phyloP scores from a whole-genome alignment of 2,329 filamentous ascomycete genomes.

The Aspergillus pseudonomiae region DNA sequence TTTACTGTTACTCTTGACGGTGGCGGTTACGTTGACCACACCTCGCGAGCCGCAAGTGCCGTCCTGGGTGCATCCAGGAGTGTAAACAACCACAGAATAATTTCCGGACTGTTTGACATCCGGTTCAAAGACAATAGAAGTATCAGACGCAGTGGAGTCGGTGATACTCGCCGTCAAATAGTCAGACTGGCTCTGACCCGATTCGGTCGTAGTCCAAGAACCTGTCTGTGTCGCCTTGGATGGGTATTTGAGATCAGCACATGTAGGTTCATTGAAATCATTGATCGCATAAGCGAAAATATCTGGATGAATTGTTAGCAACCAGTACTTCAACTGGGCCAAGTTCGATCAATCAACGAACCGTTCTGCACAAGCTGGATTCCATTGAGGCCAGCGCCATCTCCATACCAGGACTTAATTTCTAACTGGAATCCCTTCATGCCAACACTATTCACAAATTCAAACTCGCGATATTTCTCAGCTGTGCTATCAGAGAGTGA shows the following conservation, averaged over 20 bases:
- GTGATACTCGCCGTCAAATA: constrained; percentile 74
- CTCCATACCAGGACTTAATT: constrained; percentile 84
- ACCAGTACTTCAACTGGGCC: not conserved
- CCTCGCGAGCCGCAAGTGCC: constrained; percentile 75
- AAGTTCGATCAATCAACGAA: constrained; percentile 29
- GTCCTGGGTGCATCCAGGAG: constrained; percentile 85
- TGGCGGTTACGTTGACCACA: constrained; percentile 77
- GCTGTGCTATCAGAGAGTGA: constrained; percentile 74
- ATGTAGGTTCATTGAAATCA: constrained; percentile 85
- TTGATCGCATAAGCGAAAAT: constrained; percentile 84
- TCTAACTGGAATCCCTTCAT: constrained; percentile 88
- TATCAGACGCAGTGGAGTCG: constrained; percentile 59
- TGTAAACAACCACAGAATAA: constrained; percentile 89
- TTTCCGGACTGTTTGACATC: constrained; percentile 87
- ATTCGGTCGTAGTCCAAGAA: constrained; percentile 71
- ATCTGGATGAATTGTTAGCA: constrained; percentile 47
- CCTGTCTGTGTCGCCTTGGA: constrained; percentile 73
- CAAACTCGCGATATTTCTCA: constrained; percentile 80
- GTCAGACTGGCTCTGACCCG: constrained; percentile 69
- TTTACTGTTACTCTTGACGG: constrained; percentile 58
- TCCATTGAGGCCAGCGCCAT: constrained; percentile 80
- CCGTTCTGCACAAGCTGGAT: constrained; percentile 83
- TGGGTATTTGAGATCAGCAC: constrained; percentile 65
- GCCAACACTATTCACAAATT: constrained; percentile 82
- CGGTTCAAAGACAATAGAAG: constrained; percentile 70